phyloP scores from a whole-genome alignment of 257 asterid genomes.

The Lithospermum erythrorhizon region DNA sequence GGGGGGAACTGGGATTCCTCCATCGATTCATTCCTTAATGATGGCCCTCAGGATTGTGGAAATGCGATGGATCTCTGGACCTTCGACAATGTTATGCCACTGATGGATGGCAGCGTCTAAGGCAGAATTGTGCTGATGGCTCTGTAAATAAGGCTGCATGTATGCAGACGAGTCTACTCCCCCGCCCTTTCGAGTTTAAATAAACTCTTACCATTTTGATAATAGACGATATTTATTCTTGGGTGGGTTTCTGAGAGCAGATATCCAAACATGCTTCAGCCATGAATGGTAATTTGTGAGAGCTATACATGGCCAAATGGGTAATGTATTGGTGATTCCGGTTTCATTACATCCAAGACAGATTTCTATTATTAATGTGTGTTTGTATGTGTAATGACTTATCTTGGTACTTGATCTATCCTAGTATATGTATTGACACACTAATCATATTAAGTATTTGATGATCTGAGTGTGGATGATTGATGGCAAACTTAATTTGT shows the following conservation, averaged over 20 bases:
- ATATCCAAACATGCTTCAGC: slow-evolving; percentile 37
- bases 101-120: slow-evolving; percentile 42
- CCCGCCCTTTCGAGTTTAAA: background rate
- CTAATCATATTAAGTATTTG: background rate
- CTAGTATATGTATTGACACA: background rate
- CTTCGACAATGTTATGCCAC: slow-evolving; percentile 46
- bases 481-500: too few relatives aligned
- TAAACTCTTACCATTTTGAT: slow-evolving; percentile 1
- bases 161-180: slow-evolving; percentile 24
- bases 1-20: slow-evolving; percentile 77
- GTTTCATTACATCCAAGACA: slow-evolving; percentile 22
- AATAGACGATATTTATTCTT: background rate
- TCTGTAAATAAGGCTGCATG: slow-evolving; percentile 75
- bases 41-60: slow-evolving; percentile 46
- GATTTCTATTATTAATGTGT: slow-evolving; percentile 6
- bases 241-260: slow-evolving; percentile 33
- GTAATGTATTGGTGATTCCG: slow-evolving; percentile 23
- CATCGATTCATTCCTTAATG: slow-evolving; percentile 54
- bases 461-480: background rate
- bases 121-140: slow-evolving; percentile 7
- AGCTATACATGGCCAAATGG: slow-evolving; percentile 16
- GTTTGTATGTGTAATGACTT: slow-evolving; percentile 21
- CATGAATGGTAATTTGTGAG: slow-evolving; percentile 35
- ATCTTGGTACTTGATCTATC: background rate
- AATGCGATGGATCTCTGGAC: slow-evolving; percentile 67